Conservation (phyloP, 345 rosid species). For the Citrus maxima region DNA sequence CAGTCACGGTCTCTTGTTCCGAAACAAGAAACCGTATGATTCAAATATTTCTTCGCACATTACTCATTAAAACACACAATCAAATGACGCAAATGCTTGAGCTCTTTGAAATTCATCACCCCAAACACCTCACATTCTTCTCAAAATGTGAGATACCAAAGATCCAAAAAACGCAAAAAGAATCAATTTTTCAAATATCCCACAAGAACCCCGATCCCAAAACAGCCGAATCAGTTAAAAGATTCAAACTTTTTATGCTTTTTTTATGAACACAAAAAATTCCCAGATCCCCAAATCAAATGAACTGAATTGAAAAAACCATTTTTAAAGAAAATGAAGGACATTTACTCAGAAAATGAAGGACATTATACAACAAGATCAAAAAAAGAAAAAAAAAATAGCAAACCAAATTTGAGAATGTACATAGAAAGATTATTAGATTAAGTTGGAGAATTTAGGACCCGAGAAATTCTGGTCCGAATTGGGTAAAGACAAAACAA, state of each 20-base stretch:
- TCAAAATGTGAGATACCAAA: background rate
- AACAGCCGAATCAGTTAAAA: background rate
- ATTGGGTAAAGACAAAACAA: slow-evolving; percentile 3
- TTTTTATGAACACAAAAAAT: background rate
- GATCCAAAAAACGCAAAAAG: background rate
- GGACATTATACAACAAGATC: background rate
- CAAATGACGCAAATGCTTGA: background rate
- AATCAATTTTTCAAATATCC: background rate
- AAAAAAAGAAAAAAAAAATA: background rate
- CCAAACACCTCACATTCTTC: background rate
- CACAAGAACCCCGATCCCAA: slow-evolving; percentile 9
- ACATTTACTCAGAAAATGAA: slow-evolving; percentile 1
- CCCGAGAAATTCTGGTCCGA: slow-evolving; percentile 5
- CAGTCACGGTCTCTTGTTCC: slow-evolving; percentile 25
- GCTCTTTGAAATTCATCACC: background rate
- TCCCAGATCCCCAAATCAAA: background rate
- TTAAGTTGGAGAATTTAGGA: background rate
- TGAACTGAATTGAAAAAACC: background rate
- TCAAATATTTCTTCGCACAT: slow-evolving; percentile 3
- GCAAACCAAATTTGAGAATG: background rate
- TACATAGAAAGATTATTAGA: no score
- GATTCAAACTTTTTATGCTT: background rate
- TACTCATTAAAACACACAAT: background rate
- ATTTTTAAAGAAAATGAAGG: slow-evolving; percentile 1
- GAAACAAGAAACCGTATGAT: slow-evolving; percentile 23